Conservation (phyloP, 2,329 filamentous ascomycete species). For the Cyanodermella asteris region DNA sequence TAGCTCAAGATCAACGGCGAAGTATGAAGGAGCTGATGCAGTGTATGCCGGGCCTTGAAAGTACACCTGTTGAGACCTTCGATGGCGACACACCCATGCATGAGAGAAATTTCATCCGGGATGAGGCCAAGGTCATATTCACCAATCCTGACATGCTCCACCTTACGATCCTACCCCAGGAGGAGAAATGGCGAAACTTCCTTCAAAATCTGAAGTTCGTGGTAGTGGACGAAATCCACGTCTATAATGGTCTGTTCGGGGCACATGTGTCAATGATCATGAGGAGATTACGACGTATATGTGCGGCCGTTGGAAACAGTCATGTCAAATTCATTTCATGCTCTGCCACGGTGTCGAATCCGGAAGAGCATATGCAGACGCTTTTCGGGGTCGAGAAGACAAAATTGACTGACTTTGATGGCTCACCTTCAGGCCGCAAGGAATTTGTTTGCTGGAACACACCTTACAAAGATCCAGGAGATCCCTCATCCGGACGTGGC, state of each 20-base stretch:
- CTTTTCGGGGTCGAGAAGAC: constrained; percentile 81
- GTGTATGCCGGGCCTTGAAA: constrained; percentile 58
- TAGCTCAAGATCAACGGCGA: constrained; percentile 82
- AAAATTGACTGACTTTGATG: constrained; percentile 68
- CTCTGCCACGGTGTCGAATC: constrained; percentile 89
- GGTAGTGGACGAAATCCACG: constrained; percentile 79
- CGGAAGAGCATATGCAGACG: constrained; percentile 71
- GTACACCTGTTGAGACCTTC: constrained; percentile 71
- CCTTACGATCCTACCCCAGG: constrained; percentile 77
- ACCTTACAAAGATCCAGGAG: constrained; percentile 70
- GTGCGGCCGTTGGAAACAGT: constrained; percentile 70
- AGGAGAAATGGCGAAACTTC: constrained; percentile 72
- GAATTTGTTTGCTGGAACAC: constrained; percentile 98
- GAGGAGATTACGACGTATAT: constrained; percentile 68
- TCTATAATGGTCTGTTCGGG: constrained; percentile 88
- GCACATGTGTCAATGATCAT: constrained; percentile 91
- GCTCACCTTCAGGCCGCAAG: constrained; percentile 76
- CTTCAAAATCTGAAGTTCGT: constrained; percentile 79
- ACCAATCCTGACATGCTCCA: constrained; percentile 98
- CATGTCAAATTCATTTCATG: constrained; percentile 82
- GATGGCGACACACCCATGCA: constrained; percentile 82
- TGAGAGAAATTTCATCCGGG: constrained; percentile 57
- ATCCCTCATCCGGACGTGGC: constrained; percentile 68
- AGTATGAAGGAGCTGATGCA: constrained; percentile 67
- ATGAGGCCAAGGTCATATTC: constrained; percentile 81